Conservation (phyloP, 208 protist genomes). For the Leishmania lainsoni region DNA sequence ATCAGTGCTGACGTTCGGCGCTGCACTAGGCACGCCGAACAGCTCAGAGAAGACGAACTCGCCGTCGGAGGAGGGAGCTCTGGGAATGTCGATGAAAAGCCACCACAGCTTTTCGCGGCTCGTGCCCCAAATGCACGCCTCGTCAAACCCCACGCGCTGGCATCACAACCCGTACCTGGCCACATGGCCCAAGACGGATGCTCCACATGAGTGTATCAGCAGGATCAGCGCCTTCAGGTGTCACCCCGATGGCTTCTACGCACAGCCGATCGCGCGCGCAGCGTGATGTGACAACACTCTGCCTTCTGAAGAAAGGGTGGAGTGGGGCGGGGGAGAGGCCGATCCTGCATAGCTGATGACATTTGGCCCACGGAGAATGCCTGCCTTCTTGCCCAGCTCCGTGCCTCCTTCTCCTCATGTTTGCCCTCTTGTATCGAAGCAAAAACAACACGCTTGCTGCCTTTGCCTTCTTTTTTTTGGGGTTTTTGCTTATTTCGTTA, state of each 20-base stretch:
- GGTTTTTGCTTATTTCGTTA: neutral
- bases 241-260: slow-evolving; percentile 1
- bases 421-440: neutral
- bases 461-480: neutral
- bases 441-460: neutral
- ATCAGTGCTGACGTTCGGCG: neutral
- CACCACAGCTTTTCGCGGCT: slow-evolving; percentile 14
- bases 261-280: neutral
- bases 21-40: slow-evolving; percentile 12
- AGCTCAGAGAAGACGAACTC: slow-evolving; percentile 32
- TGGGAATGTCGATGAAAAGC: slow-evolving; percentile 2
- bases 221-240: neutral
- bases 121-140: slow-evolving; percentile 16
- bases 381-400: neutral
- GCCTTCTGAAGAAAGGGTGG: neutral
- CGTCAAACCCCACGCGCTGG: slow-evolving; percentile 25
- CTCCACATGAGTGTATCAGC: slow-evolving; percentile 7
- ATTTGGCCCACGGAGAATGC: neutral
- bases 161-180: slow-evolving; percentile 38
- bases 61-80: slow-evolving; percentile 13
- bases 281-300: neutral
- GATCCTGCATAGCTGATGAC: neutral
- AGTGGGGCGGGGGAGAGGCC: neutral
- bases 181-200: slow-evolving; percentile 10
- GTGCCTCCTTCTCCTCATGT: neutral